Base-by-base conservation (phyloP, 441 rosid species). In the Brassica balearica region DNA sequence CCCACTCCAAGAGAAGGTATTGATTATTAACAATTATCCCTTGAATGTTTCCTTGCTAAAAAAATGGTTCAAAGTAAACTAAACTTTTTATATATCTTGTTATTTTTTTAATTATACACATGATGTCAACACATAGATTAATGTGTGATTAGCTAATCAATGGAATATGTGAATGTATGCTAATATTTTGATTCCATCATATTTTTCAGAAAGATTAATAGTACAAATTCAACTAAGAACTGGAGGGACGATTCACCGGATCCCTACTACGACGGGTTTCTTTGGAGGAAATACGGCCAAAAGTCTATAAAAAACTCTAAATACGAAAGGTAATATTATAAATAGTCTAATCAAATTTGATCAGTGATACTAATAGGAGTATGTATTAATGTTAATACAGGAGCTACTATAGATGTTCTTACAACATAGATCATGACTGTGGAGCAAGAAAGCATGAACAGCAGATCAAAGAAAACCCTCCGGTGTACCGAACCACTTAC, bases 401-500 rank as follows among this genome's bases (percentile, higher is more conserved):
- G 55, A 79, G 79, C 71, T 79, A 79, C 73, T 79, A 79, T 69
- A 74, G 63, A 74, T 79, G 82, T 64, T 53, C 82, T 5, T 79
- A 79, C 82, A 63, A 74, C 71, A 74, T 36, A 63, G 82, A 79
- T 53, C 67, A 79, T 79, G 17, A 56, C 6, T 79, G 82, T 14
- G 41, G 2, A 74, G 82, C 82, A 63, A 79, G 72, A 69, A 79
- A 79, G 43, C 79, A 79, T 9, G 82, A 74, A 56, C 72, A 80
- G 8, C 65, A 75, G 65, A 70, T 80, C 69, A 74, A 80, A 80
- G 82, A 80, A 23, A 71, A 69, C 1, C 82, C 82, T 80, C 82
- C 82, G 19, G 79, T 80, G 65, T 80, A 80, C 46, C 68, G 82
- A 75, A 80, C 82, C 69, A 80, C 76, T 65, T 80, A 80, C 68